Conservation (phyloP, 1,284 basidiomycete genomes). For the Vanrija pseudolonga region DNA sequence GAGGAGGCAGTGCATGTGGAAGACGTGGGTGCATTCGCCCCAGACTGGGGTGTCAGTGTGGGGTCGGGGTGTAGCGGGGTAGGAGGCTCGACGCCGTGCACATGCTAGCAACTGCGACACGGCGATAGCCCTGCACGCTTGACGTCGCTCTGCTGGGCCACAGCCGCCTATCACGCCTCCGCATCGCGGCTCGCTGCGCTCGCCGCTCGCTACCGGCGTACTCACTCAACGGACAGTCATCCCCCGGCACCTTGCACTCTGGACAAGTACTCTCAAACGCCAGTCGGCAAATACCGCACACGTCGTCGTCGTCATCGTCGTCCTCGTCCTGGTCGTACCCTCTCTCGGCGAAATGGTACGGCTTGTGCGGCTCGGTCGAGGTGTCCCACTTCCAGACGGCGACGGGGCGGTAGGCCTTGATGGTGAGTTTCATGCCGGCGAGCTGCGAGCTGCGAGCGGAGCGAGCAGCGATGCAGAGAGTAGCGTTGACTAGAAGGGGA, state of each 20-base stretch:
- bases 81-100: no score
- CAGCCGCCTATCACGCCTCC: no score
- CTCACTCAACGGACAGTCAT: constrained; percentile 90
- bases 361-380: constrained; percentile 40
- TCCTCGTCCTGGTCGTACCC: constrained; percentile 52
- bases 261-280: constrained; percentile 91
- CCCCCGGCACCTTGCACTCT: constrained; percentile 89
- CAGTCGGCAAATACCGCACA: constrained; percentile 89
- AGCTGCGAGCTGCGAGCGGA: not conserved
- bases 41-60: constrained; percentile 57
- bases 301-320: constrained; percentile 71
- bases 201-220: constrained; percentile 17
- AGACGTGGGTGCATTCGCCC: constrained; percentile 92
- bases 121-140: no score
- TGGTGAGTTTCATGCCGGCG: constrained; percentile 42
- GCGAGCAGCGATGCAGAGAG: not conserved
- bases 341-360: constrained; percentile 25
- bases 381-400: constrained; percentile 50
- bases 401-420: constrained; percentile 42
- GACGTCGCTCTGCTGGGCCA: no score
- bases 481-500: not conserved
- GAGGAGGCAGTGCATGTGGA: constrained; percentile 90
- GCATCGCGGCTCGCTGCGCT: not conserved
- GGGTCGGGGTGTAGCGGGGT: not conserved
- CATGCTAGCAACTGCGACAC: no score